Base-by-base conservation (phyloP, 441 rosid genomes). In the Populus hybrid region DNA sequence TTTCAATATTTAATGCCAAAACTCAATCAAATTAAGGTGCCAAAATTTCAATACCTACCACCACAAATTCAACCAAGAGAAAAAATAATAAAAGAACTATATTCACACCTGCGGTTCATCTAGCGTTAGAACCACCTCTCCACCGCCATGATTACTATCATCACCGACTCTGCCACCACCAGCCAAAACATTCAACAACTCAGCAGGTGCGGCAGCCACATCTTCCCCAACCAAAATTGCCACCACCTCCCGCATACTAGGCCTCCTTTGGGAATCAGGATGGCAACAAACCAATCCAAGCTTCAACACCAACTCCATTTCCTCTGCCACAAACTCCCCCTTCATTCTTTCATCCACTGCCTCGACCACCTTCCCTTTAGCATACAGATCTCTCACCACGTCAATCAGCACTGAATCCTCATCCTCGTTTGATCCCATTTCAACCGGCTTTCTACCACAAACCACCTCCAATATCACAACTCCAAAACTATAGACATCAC, bases 401-500 rank as follows among this genome's bases (percentile, higher is more conserved):
- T 95, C 98, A 53, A 93, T 91, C 87, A 95, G 75, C 85, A 92
- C 89, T 77, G 79, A 89, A 76, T 90, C 91, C 65, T 86, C 92
- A 67, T 91, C 91, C 66, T 83, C 84, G 16, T 79, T 78, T 5
- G 68, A 42, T 38, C 94, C 96, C 34, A 86, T 85, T 84, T 91
- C 92, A n/a, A 92, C 88, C 9, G 98, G 99, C 86, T 89, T 89
- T 87, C 88, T 91, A 59, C 98, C 97, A 59, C 97, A 89, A 50
- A 92, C 97, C 82, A 91, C 92, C 80, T 95, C 99, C 63, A 95
- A 81, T 24, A 91, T 85, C 78, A 95, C 95, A 64, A 92, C 92
- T 4, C 98, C 99, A 68, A 86, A 95, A 87, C 98, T 95, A 72
- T 90, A 95, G 14, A 88, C 91, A 72, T 93, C 99, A n/a, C 94